Conservation (phyloP, 1,284 basidiomycete genomes). For the Termitomyces sp. region DNA sequence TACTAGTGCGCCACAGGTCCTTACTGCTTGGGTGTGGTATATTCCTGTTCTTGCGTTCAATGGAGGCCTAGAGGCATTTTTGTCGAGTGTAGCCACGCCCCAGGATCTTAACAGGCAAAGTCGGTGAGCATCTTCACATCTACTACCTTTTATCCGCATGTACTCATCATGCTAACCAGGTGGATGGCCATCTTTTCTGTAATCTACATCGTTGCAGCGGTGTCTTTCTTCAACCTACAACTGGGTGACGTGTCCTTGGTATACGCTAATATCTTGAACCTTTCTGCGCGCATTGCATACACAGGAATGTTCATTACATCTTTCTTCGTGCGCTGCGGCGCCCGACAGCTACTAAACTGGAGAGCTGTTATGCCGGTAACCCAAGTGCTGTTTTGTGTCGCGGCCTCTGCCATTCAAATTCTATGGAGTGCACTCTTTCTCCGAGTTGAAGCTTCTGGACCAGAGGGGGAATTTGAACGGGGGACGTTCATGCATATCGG, state of each 20-base stretch:
- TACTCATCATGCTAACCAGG: slow-evolving; percentile 19
- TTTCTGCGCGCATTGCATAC: slow-evolving; percentile 55
- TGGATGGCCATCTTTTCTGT: slow-evolving; percentile 70
- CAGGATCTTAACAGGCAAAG: slow-evolving; percentile 64
- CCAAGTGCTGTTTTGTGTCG: slow-evolving; percentile 26
- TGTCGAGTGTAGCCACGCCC: slow-evolving; percentile 70
- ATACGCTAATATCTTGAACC: slow-evolving; percentile 68
- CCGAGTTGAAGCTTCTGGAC: slow-evolving; percentile 20
- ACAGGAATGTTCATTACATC: slow-evolving; percentile 32
- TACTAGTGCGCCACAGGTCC: slow-evolving; percentile 71
- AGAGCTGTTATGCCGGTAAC: slow-evolving; percentile 27
- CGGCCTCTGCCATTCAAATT: slow-evolving; percentile 28
- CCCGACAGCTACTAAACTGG: slow-evolving; percentile 20
- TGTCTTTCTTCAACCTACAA: slow-evolving; percentile 41
- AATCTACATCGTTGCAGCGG: slow-evolving; percentile 52
- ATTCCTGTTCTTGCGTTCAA: slow-evolving; percentile 87
- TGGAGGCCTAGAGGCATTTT: slow-evolving; percentile 85
- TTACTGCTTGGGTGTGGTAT: slow-evolving; percentile 77
- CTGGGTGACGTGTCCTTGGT: slow-evolving; percentile 71
- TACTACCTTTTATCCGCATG: neutral
- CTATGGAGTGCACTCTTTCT: slow-evolving; percentile 17
- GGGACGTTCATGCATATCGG: slow-evolving; percentile 35
- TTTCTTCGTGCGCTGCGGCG: slow-evolving; percentile 30
- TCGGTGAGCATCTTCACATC: slow-evolving; percentile 33
- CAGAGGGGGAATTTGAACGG: slow-evolving; percentile 27